A percentile compares a stretch with the other conserved stretches of the same genome.
Evolutionary conservation across 2,329 filamentous ascomycete species (phyloP).

Genomic region (Stemphylium lycopersici): DNA sequence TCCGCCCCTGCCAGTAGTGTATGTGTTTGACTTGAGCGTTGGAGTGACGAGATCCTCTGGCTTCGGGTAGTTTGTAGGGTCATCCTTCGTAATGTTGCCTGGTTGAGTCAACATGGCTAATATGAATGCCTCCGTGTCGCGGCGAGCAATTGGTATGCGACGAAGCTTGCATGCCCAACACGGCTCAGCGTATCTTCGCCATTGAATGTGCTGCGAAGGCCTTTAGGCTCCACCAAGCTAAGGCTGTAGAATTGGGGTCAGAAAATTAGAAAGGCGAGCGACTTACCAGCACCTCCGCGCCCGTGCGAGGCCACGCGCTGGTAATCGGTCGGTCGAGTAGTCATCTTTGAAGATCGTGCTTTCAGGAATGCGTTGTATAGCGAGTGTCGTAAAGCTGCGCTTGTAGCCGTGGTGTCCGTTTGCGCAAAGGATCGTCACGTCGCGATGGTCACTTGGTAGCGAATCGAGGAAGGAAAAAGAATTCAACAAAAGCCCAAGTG

Average conservation of each 20-base stretch:
- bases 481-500: conserved; percentile 17
- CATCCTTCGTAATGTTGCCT: conserved; percentile 57
- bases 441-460: conserved; percentile 7
- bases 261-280: conserved; percentile 2
- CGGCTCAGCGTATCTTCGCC: too few species aligned
- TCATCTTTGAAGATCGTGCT: conserved; percentile 19
- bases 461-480: conserved; percentile 11
- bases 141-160: too few species aligned
- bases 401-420: too few species aligned
- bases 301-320: conserved; percentile 65
- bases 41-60: conserved; percentile 76
- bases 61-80: conserved; percentile 40
- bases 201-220: neutral
- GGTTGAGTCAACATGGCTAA: neutral
- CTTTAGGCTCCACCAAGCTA: neutral
- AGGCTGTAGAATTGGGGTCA: neutral
- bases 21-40: conserved; percentile 79
- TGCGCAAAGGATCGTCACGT: neutral
- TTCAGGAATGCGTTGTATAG: neutral
- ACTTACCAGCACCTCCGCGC: conserved; percentile 73
- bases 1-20: conserved; percentile 89
- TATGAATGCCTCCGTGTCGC: too few species aligned
- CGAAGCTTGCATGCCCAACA: too few species aligned
- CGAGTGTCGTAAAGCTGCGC: too few species aligned
- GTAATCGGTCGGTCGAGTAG: conserved; percentile 30